These are phyloP conservation scores for Amylostereum areolatum DNA, from an alignment of 1,284 basidiomycete genomes.

Conservation along the genomic window DNA sequence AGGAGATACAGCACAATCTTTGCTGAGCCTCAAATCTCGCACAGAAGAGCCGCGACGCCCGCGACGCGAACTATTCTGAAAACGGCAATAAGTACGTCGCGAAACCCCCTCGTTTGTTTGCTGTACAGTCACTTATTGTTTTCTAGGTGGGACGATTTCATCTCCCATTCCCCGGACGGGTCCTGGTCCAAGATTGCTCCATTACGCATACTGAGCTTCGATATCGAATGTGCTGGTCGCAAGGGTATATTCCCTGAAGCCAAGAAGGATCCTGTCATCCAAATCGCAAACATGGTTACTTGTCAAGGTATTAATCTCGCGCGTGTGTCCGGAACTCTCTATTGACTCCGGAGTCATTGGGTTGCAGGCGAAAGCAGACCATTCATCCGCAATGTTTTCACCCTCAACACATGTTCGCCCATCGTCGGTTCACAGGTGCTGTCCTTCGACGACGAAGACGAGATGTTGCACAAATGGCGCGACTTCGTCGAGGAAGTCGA, in stretches of 20 bases:
- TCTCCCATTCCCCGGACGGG: conserved; percentile 86
- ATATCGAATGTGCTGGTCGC: conserved; percentile 95
- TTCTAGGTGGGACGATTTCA: conserved; percentile 71
- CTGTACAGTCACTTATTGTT: not conserved
- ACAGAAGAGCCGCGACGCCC: no score
- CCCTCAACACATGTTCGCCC: conserved; percentile 85
- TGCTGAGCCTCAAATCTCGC: no score
- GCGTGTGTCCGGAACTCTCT: no score
- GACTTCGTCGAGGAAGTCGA: conserved; percentile 85
- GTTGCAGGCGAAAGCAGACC: conserved; percentile 77
- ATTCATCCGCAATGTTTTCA: conserved; percentile 95
- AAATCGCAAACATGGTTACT: conserved; percentile 97
- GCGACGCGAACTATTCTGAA: no score
- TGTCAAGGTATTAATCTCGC: conserved; percentile 62
- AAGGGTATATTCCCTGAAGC: conserved; percentile 96
- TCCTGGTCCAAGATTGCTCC: conserved; percentile 89
- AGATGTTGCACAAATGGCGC: conserved; percentile 76
- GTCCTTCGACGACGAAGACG: conserved; percentile 71
- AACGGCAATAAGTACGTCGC: conserved; percentile 45
- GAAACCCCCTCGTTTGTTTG: not conserved
- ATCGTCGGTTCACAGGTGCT: conserved; percentile 94
- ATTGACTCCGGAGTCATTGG: no score
- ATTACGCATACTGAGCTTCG: conserved; percentile 87
- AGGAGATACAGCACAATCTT: no score
- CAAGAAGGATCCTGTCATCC: conserved; percentile 85